phyloP scores from a whole-genome alignment of 345 rosid species.

The Eutrema yunnanense region DNA sequence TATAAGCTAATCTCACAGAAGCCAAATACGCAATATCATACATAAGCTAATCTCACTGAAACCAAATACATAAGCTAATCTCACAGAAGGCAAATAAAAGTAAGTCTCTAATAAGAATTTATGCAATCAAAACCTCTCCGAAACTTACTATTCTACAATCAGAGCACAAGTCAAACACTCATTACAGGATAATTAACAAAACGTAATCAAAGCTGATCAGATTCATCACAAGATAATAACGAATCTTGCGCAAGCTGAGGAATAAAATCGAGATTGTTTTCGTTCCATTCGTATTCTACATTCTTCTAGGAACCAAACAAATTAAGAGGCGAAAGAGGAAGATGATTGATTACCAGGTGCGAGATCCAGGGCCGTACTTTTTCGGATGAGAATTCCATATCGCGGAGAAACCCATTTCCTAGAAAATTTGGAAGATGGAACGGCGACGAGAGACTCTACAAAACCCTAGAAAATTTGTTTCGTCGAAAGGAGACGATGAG shows the following conservation, averaged over 20 bases:
- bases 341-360: conserved; percentile 20
- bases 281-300: neutral
- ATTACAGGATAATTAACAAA: too few relatives aligned
- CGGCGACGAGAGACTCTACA: conserved; percentile 5
- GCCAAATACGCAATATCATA: too few relatives aligned
- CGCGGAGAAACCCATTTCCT: conserved; percentile 14
- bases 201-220: neutral
- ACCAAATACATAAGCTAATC: neutral
- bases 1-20: too few relatives aligned
- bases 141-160: neutral
- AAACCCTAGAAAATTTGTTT: conserved; percentile 4
- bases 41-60: neutral
- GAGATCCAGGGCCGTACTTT: conserved; percentile 35
- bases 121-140: neutral
- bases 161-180: too few relatives aligned
- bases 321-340: neutral
- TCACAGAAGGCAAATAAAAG: neutral
- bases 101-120: neutral
- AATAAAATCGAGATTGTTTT: neutral
- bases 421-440: neutral
- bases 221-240: neutral
- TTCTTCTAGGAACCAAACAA: neutral
- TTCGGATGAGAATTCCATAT: conserved; percentile 30
- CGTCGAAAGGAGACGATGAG: neutral
- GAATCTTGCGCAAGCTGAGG: too few relatives aligned